Base-by-base conservation (phyloP, 2,329 filamentous ascomycete genomes). In the Ceratocystis alfenasii region DNA sequence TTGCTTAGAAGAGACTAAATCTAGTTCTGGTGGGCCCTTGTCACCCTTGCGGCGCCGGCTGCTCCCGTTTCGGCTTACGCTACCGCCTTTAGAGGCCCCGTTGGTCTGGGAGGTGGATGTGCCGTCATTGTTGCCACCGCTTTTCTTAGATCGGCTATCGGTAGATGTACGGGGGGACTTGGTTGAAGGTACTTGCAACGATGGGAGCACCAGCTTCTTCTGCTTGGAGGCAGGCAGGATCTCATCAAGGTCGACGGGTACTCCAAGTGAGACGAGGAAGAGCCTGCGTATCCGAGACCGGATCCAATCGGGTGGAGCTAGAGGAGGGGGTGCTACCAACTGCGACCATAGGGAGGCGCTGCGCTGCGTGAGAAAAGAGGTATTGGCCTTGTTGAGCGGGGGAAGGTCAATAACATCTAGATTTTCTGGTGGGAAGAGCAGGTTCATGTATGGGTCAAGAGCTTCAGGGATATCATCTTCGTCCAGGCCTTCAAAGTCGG, bases 261-360 rank as follows among this genome's bases (percentile, higher is more conserved):
- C 94, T 20, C 94, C 94, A 0, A 99, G 83, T 1, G 92, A 96
- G 65, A 99, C 92, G 53, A 99, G 85, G 74, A 99, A 99, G 30
- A 99, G 83, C 33, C 94, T 89, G 64, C 94, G 87, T 71, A 96
- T 99, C 63, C 92, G 89, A 64, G 91, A 96, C 69, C 94, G 90
- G 67, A 96, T 95, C 94, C 94, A 99, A 75, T 99, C 94, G 0
- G 94, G 93, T 5, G 94, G 94, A 72, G 96, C 91, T 46, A 99
- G 83, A 1, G 94, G 92, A 1, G 94, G 94, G 22, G 94, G 93
- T 1, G 93, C 93, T 36, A 96, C 90, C 3, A 99, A 85, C 77
- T 99, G 94, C 50, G 92, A 91, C 94, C 94, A 99, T 44, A 99
- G 80, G 0, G 94, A 96, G 66, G 89, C 86, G 68, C 89, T 95